These are phyloP conservation scores for Acacia acuminata DNA, from an alignment of 306 rosid species.

Conservation along the genomic window DNA sequence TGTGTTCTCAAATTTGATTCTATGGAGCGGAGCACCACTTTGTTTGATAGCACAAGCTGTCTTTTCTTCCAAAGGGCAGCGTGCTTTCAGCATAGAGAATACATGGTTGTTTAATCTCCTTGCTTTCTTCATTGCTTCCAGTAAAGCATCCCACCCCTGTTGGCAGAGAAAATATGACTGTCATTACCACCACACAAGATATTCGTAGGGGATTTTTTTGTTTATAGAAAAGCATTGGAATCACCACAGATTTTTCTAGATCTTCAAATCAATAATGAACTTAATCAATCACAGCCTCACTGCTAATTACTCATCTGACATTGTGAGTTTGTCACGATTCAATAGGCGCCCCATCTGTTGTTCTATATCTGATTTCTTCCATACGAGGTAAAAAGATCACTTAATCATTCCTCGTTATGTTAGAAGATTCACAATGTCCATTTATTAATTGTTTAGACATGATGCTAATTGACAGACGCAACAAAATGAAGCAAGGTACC, in stretches of 20 bases:
- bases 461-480: neutral
- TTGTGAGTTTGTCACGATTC: neutral
- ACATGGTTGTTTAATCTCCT: constrained; percentile 96
- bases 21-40: constrained; percentile 96
- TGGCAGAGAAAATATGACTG: constrained; percentile 19
- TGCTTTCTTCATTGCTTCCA: constrained; percentile 96
- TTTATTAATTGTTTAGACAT: neutral
- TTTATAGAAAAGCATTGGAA: neutral
- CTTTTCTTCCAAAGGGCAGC: constrained; percentile 97
- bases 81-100: constrained; percentile 95
- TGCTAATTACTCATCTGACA: neutral
- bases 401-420: neutral
- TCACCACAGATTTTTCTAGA: neutral
- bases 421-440: constrained; percentile 5
- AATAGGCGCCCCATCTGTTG: neutral
- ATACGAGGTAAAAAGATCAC: constrained; percentile 11
- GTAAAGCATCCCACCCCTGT: constrained; percentile 85
- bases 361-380: neutral
- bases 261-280: constrained; percentile 20
- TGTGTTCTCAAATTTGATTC: constrained; percentile 84
- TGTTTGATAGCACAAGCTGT: constrained; percentile 98
- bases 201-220: neutral
- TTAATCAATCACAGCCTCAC: neutral
- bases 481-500: neutral
- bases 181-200: constrained; percentile 17